A percentile compares a stretch with the other conserved stretches of the same genome.
Conservation (phyloP, 2,329 filamentous ascomycete genomes). For the Hirsutella rhossiliensis region DNA sequence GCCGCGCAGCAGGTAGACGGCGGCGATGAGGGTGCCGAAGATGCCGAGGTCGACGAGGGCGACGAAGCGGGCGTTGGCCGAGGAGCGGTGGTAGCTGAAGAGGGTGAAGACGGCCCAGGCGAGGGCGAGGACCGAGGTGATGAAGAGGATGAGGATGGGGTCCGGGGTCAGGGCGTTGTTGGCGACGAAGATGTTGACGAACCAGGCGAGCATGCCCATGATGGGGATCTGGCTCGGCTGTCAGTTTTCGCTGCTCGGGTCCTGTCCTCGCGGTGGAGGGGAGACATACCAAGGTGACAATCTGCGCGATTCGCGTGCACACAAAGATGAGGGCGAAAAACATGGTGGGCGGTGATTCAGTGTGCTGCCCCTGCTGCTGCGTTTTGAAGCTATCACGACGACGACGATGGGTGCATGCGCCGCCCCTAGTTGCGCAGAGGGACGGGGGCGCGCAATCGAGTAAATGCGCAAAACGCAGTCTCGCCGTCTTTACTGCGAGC, state of each 20-base stretch:
- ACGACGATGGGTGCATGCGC: no score
- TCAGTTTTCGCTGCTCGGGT: background rate
- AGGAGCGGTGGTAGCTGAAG: conserved; percentile 53
- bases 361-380: no score
- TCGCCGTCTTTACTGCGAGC: no score
- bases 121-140: conserved; percentile 49
- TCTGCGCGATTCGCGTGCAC: conserved; percentile 49
- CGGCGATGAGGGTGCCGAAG: conserved; percentile 52
- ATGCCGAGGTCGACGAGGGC: conserved; percentile 48
- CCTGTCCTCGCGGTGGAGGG: no score
- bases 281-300: conserved; percentile 47
- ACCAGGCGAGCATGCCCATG: conserved; percentile 56
- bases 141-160: conserved; percentile 55
- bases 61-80: conserved; percentile 48
- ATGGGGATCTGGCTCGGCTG: conserved; percentile 39
- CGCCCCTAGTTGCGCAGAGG: no score
- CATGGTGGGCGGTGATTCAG: conserved; percentile 29
- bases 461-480: no score
- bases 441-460: no score
- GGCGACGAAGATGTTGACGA: conserved; percentile 47
- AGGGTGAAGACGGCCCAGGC: conserved; percentile 54
- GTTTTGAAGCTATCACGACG: background rate
- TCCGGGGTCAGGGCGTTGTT: conserved; percentile 46
- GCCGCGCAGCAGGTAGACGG: conserved; percentile 45
- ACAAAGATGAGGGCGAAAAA: conserved; percentile 51